phyloP scores from a whole-genome alignment of 805 yeast genomes.

The Spencermartinsiella europaea region DNA sequence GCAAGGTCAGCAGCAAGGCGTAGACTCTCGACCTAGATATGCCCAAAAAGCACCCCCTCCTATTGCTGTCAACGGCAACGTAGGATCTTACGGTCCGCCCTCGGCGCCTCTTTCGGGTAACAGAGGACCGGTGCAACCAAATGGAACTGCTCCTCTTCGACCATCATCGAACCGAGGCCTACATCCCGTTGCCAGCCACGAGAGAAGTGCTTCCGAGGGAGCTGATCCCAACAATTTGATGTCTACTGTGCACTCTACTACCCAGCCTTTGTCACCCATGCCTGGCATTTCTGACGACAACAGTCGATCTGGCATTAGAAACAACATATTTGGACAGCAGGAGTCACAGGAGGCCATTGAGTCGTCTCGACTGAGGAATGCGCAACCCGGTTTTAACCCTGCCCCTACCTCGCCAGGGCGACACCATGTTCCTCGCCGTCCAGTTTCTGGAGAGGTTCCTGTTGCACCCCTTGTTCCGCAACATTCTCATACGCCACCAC shows the following conservation, averaged over 20 bases:
- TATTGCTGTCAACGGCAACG: background rate
- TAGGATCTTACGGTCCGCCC: background rate
- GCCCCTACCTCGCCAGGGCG: conserved; percentile 6
- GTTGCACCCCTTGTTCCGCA: conserved; percentile 2
- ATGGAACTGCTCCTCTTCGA: conserved; percentile 3
- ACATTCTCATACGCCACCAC: conserved; percentile 2
- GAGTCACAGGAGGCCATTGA: conserved; percentile 21
- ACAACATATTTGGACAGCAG: conserved; percentile 21
- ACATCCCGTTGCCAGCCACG: conserved; percentile 20
- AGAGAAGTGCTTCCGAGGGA: conserved; percentile 32
- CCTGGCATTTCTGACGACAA: conserved; percentile 5
- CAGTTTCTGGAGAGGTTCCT: conserved; percentile 16
- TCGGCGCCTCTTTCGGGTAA: background rate
- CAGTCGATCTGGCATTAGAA: conserved; percentile 24
- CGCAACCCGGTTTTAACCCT: conserved; percentile 9
- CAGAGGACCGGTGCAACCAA: conserved; percentile 6
- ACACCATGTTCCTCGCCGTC: conserved; percentile 14
- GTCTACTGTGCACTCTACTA: conserved; percentile 19
- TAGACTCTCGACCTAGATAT: conserved; percentile 4
- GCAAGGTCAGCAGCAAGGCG: too few species aligned
- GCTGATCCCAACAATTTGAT: conserved; percentile 29
- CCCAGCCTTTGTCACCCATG: conserved; percentile 25
- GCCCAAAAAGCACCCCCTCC: conserved; percentile 7
- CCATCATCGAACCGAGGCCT: background rate
- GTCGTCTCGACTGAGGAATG: conserved; percentile 15